Evolutionary conservation across 2,329 filamentous ascomycete species (phyloP).

Genomic region (Aspergillus floridensis): DNA sequence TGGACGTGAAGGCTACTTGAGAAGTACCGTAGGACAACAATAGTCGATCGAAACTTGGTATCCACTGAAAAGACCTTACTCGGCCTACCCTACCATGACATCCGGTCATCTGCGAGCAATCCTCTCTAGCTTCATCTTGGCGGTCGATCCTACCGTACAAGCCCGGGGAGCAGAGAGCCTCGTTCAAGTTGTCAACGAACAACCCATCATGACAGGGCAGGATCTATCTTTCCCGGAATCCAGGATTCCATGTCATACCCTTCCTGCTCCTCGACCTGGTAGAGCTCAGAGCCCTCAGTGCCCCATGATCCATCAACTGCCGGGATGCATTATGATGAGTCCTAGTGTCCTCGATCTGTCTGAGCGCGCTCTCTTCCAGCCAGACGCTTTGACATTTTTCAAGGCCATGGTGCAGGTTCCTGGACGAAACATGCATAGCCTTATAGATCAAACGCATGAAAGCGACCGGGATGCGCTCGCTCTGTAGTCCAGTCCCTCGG

Average conservation of each 20-base stretch:
- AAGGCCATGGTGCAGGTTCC: background rate
- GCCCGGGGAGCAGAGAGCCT: background rate
- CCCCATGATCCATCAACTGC: constrained; percentile 1
- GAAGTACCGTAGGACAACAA: background rate
- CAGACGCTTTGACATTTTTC: constrained; percentile 2
- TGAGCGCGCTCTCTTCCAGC: background rate
- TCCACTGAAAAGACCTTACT: background rate
- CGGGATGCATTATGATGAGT: constrained; percentile 2
- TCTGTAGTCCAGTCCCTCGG: background rate
- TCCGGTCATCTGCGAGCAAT: background rate
- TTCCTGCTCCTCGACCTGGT: background rate
- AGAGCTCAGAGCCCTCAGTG: constrained; percentile 1
- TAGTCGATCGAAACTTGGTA: background rate
- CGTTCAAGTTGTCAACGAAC: background rate
- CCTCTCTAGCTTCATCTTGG: background rate
- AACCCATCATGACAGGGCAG: background rate
- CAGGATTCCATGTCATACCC: background rate
- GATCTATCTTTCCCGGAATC: background rate
- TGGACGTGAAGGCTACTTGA: background rate
- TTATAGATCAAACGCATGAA: background rate
- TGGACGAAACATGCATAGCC: background rate
- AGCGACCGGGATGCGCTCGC: background rate
- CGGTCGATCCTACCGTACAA: background rate
- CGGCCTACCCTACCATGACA: background rate
- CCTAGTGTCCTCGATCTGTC: constrained; percentile 2